phyloP scores from a whole-genome alignment of 2,329 filamentous ascomycete genomes.

The Clarireedia homoeocarpa region DNA sequence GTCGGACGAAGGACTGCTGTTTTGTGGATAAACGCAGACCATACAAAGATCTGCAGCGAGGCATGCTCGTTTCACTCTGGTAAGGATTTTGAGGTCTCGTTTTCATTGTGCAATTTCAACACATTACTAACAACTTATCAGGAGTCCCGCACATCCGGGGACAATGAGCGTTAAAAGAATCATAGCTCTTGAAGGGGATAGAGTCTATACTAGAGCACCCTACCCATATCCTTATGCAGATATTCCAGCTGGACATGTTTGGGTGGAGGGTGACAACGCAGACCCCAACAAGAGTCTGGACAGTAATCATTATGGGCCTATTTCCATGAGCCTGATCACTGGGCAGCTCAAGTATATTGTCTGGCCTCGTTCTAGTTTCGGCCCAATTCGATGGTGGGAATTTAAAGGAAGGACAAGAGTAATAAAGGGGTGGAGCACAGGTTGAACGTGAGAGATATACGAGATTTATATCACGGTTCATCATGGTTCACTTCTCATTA shows the following conservation, averaged over 20 bases:
- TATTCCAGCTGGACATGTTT: constrained; percentile 79
- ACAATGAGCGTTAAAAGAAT: constrained; percentile 72
- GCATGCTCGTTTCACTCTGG: constrained; percentile 70
- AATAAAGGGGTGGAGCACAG: constrained; percentile 24
- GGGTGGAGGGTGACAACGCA: constrained; percentile 77
- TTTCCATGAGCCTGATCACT: constrained; percentile 65
- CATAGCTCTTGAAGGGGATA: constrained; percentile 72
- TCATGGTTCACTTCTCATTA: no score
- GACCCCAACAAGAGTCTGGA: constrained; percentile 63
- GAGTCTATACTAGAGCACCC: constrained; percentile 56
- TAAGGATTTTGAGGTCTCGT: constrained; percentile 29
- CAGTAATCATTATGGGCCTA: constrained; percentile 85
- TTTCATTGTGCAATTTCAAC: neutral
- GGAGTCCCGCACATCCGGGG: constrained; percentile 64
- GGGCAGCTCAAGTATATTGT: constrained; percentile 68
- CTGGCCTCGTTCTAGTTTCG: constrained; percentile 56
- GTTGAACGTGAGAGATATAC: neutral
- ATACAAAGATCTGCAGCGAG: constrained; percentile 51
- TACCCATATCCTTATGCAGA: constrained; percentile 46
- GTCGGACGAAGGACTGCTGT: constrained; percentile 45
- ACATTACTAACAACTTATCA: constrained; percentile 28
- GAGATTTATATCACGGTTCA: neutral
- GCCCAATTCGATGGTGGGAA: constrained; percentile 51
- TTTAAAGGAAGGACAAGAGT: constrained; percentile 35
- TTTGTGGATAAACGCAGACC: constrained; percentile 52